phyloP scores from a whole-genome alignment of 257 asterid genomes.

The Primulina tabacum region DNA sequence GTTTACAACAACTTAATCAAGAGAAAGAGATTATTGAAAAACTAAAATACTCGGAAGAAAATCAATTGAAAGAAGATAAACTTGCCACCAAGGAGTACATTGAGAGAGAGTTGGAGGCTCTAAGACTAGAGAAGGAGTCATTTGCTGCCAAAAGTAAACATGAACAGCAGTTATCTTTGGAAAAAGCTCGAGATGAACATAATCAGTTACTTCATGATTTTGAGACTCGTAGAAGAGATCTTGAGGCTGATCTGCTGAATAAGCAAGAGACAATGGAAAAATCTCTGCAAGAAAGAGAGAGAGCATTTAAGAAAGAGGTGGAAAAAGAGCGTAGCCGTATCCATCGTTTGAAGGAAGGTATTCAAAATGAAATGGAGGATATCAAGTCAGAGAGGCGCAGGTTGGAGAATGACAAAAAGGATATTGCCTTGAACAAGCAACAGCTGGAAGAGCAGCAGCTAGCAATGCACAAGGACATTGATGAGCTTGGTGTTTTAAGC shows the following conservation, averaged over 20 bases:
- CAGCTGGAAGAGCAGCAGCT: constrained; percentile 64
- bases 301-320: constrained; percentile 45
- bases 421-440: constrained; percentile 40
- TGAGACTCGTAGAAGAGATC: constrained; percentile 53
- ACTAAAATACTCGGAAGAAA: constrained; percentile 41
- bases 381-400: constrained; percentile 40
- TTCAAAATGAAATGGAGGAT: constrained; percentile 42
- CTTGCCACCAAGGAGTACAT: constrained; percentile 47
- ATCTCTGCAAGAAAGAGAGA: constrained; percentile 50
- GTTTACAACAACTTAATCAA: constrained; percentile 42
- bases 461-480: constrained; percentile 73
- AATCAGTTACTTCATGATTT: constrained; percentile 48
- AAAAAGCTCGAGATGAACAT: constrained; percentile 46
- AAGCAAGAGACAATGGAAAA: constrained; percentile 62
- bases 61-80: constrained; percentile 51
- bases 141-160: constrained; percentile 65
- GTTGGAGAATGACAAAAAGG: constrained; percentile 61
- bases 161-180: constrained; percentile 49
- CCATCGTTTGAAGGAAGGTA: constrained; percentile 43
- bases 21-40: constrained; percentile 50
- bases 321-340: constrained; percentile 42
- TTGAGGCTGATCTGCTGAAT: constrained; percentile 62
- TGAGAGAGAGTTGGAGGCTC: constrained; percentile 60
- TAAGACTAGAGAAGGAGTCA: constrained; percentile 63
- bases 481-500: constrained; percentile 64